Percentiles rank a stretch among this genome's conserved stretches.
phyloP scores from a whole-genome alignment of 2,329 filamentous ascomycete genomes.

The Purpureocillium takamizusanense region DNA sequence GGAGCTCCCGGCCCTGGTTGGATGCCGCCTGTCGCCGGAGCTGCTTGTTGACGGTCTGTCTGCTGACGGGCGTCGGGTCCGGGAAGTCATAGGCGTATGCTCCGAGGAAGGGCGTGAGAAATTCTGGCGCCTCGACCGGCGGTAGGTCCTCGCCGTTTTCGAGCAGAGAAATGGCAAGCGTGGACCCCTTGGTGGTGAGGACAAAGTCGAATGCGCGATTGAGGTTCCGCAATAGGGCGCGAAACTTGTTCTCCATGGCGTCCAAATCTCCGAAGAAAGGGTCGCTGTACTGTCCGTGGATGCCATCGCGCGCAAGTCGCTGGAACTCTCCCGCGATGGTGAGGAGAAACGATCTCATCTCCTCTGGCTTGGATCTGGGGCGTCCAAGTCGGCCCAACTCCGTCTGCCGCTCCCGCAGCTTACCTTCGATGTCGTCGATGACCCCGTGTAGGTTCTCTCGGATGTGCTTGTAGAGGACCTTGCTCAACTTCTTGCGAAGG shows the following conservation, averaged over 20 bases:
- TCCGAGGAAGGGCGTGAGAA: conserved; percentile 18
- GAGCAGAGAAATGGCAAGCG: conserved; percentile 6
- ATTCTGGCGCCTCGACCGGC: conserved; percentile 9
- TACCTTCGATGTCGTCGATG: conserved; percentile 15
- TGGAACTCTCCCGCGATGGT: conserved; percentile 26
- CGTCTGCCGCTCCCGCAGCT: conserved; percentile 11
- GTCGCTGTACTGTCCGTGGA: conserved; percentile 20
- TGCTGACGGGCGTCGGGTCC: conserved; percentile 13
- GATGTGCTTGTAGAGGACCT: conserved; percentile 18
- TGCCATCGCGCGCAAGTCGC: conserved; percentile 16
- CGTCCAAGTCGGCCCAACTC: conserved; percentile 13
- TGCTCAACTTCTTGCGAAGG: conserved; percentile 24
- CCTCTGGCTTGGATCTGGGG: conserved; percentile 9
- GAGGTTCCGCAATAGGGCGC: conserved; percentile 19
- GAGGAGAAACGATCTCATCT: conserved; percentile 24
- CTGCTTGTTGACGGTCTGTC: conserved; percentile 11
- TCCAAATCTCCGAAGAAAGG: conserved; percentile 25
- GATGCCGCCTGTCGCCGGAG: conserved; percentile 21
- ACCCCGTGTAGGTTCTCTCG: conserved; percentile 16
- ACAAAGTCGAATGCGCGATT: conserved; percentile 19
- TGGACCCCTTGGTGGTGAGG: conserved; percentile 15
- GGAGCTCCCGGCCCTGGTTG: conserved; percentile 31
- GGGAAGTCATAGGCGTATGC: conserved; percentile 10
- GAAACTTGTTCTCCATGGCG: conserved; percentile 13
- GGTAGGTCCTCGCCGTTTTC: neutral